phyloP scores from a whole-genome alignment of 148 eudicot genomes.

The Talinum fruticosum region DNA sequence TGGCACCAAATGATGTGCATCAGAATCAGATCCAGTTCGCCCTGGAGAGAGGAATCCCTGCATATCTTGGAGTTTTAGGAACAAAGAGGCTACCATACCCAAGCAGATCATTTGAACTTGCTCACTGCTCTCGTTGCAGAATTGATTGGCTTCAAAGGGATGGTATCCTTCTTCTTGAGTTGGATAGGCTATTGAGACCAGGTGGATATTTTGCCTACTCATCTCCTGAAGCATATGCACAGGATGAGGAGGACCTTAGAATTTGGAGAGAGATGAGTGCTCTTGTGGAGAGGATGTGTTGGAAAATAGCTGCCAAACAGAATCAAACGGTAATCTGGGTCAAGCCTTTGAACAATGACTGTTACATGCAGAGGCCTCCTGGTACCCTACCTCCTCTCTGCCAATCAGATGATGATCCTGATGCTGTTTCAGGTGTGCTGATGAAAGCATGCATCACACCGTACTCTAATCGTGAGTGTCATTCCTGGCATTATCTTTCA shows the following conservation, averaged over 20 bases:
- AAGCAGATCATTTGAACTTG: conserved; percentile 91
- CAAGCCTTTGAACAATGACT: conserved; percentile 92
- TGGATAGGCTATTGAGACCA: conserved; percentile 90
- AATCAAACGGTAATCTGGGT: conserved; percentile 98
- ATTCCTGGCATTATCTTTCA: too few relatives aligned
- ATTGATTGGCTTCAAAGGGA: conserved; percentile 99
- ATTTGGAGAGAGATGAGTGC: conserved; percentile 98
- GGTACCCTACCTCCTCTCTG: conserved; percentile 96
- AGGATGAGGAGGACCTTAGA: conserved; percentile 96
- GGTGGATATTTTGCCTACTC: conserved; percentile 99
- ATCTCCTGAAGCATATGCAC: conserved; percentile 99
- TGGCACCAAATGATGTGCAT: conserved; percentile 98
- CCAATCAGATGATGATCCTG: conserved; percentile 81
- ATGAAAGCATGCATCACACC: conserved; percentile 98
- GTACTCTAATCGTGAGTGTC: conserved; percentile 87
- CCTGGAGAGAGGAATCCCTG: conserved; percentile 97
- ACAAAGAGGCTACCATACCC: conserved; percentile 98
- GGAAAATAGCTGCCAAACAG: conserved; percentile 85
- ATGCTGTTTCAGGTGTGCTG: conserved; percentile 72
- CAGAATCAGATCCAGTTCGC: conserved; percentile 98
- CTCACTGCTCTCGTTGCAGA: conserved; percentile 99
- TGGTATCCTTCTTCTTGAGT: conserved; percentile 89
- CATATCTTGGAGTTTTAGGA: conserved; percentile 96
- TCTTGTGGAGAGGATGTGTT: conserved; percentile 97
- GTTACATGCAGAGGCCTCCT: conserved; percentile 79